A percentile compares a stretch with the other conserved stretches of the same genome.
Evolutionary conservation across 1,139 yeast genomes (phyloP).

Genomic region (Sugiyamaella xylanicola): DNA sequence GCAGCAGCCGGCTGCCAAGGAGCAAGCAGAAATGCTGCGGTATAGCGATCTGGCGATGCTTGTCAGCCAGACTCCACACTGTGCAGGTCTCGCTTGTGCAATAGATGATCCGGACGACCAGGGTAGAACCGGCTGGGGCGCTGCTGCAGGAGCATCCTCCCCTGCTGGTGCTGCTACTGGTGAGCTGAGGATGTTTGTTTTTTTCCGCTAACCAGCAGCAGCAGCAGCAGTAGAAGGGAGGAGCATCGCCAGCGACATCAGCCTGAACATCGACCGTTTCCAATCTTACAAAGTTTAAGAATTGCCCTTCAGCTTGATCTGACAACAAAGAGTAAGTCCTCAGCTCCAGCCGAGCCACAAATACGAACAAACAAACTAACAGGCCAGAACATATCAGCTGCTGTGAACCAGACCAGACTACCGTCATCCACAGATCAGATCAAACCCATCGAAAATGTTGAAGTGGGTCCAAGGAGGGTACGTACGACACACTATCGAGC

Average conservation of each 20-base stretch:
- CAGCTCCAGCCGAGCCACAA: no score
- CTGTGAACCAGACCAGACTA: not conserved
- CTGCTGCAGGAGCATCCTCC: no score
- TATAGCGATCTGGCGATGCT: not conserved
- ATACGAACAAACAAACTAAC: no score
- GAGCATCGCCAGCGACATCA: not conserved
- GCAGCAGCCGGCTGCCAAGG: not conserved
- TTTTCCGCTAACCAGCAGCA: not conserved
- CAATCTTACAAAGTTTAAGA: no score
- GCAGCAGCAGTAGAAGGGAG: not conserved
- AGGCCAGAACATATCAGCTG: no score
- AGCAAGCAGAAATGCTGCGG: not conserved
- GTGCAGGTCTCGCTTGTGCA: not conserved
- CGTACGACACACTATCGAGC: conserved; percentile 26
- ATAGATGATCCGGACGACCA: not conserved
- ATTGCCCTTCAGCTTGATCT: no score
- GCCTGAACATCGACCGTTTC: not conserved
- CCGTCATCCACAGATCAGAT: not conserved
- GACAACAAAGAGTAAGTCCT: no score
- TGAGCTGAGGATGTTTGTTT: no score
- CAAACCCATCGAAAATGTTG: conserved; percentile 49
- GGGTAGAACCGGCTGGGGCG: not conserved
- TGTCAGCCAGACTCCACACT: no score
- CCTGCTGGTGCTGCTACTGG: no score
- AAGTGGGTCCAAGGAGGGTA: conserved; percentile 80